Percentiles rank a stretch among this genome's conserved stretches.
phyloP scores from a whole-genome alignment of 2,329 filamentous ascomycete genomes.

The Phialophora macrospora region DNA sequence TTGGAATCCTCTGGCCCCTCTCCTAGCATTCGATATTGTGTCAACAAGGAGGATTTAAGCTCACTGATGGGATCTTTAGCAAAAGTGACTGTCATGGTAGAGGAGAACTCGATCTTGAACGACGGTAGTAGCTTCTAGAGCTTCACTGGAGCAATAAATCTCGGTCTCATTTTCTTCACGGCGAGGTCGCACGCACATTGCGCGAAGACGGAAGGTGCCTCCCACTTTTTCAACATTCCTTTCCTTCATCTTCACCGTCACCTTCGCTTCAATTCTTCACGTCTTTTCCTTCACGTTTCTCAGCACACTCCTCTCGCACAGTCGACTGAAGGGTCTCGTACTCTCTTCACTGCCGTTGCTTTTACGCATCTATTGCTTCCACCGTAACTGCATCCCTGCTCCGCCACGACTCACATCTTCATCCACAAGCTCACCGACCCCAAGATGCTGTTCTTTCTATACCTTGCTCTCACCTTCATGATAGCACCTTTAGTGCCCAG shows the following conservation, averaged over 20 bases:
- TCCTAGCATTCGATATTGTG: too few species aligned
- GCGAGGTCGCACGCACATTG: background rate
- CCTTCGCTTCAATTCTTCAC: background rate
- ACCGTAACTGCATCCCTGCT: background rate
- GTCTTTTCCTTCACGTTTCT: background rate
- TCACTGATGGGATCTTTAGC: too few species aligned
- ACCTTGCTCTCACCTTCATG: background rate
- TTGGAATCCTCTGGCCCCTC: too few species aligned
- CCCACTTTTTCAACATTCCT: slow-evolving; percentile 1
- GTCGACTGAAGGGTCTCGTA: background rate
- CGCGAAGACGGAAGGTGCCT: slow-evolving; percentile 2
- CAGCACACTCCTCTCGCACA: background rate
- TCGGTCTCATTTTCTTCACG: too few species aligned
- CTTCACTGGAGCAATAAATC: too few species aligned
- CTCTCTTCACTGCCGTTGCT: background rate
- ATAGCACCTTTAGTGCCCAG: background rate
- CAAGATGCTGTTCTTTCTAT: background rate
- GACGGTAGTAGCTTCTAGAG: too few species aligned
- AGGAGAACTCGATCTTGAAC: too few species aligned
- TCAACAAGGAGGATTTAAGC: too few species aligned
- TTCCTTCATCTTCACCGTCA: slow-evolving; percentile 5
- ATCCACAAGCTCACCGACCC: background rate
- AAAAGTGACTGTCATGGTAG: too few species aligned
- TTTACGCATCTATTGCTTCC: background rate
- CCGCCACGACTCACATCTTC: background rate